A percentile compares a stretch with the other conserved stretches of the same genome.
These are phyloP conservation scores for Aspergillus transmontanensis DNA, from an alignment of 2,329 filamentous ascomycete species.

Conservation along the genomic window DNA sequence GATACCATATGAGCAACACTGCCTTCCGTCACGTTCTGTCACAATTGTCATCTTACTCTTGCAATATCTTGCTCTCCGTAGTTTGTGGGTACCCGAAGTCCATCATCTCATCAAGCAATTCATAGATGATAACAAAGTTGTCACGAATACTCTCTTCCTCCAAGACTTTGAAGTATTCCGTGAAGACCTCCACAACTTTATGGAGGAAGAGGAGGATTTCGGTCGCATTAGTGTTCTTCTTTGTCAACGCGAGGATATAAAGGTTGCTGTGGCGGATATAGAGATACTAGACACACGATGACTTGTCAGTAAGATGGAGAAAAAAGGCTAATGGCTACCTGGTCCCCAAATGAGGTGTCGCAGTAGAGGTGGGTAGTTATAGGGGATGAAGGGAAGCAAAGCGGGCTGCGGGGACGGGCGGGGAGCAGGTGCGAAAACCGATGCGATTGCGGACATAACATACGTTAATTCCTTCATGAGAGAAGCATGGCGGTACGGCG, in stretches of 20 bases:
- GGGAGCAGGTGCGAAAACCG: constrained; percentile 10
- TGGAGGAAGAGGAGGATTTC: constrained; percentile 98
- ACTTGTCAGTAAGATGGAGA: not conserved
- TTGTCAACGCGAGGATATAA: constrained; percentile 94
- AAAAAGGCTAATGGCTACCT: constrained; percentile 5
- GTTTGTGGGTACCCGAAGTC: constrained; percentile 99
- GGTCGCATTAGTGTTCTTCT: constrained; percentile 97
- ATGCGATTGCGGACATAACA: constrained; percentile 36
- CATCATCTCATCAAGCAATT: constrained; percentile 99
- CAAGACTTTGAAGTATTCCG: constrained; percentile 98
- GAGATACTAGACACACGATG: constrained; percentile 69
- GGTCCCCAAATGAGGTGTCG: not conserved
- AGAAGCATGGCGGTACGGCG: constrained; percentile 96
- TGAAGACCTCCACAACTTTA: constrained; percentile 98
- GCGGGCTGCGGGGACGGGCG: constrained; percentile 22
- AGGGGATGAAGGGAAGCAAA: constrained; percentile 4
- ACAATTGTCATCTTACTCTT: constrained; percentile 63
- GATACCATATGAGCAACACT: not conserved
- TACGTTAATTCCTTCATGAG: constrained; percentile 97
- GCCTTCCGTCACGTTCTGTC: constrained; percentile 14
- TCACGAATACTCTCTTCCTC: constrained; percentile 98
- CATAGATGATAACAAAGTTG: constrained; percentile 99
- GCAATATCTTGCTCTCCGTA: constrained; percentile 96
- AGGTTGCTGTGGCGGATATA: constrained; percentile 99
- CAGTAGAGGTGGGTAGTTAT: not conserved